These are phyloP conservation scores for Immersiporthe knoxdaviesiana DNA, from an alignment of 2,329 filamentous ascomycete genomes.

Conservation along the genomic window DNA sequence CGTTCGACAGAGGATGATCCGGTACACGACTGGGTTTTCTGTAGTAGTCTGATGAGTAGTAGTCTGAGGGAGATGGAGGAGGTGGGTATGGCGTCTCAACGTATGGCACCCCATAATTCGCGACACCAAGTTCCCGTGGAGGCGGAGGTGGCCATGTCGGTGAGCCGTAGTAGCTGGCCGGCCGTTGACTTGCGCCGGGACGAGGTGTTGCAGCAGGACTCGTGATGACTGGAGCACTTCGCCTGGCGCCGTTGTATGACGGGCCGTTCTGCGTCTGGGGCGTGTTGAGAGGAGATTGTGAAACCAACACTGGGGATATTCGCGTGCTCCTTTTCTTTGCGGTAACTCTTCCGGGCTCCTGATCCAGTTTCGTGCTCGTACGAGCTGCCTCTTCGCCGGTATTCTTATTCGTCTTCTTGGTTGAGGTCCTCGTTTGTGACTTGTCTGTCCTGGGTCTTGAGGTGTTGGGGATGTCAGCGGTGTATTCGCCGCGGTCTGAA, in stretches of 20 bases:
- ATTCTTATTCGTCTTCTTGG: background rate
- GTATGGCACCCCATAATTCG: no score
- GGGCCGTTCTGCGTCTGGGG: background rate
- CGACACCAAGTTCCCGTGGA: no score
- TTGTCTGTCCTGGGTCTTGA: background rate
- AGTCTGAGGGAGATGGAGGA: no score
- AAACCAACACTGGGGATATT: background rate
- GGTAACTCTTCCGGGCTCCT: background rate
- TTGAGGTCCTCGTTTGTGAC: background rate
- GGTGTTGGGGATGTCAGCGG: background rate
- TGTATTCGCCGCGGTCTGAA: no score
- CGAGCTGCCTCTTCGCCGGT: background rate
- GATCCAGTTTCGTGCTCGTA: background rate
- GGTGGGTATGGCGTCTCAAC: no score
- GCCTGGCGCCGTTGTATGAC: background rate
- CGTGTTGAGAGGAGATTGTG: background rate
- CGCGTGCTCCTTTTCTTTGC: background rate
- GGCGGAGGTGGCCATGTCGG: accelerated
- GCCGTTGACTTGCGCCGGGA: background rate
- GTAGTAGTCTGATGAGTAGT: background rate
- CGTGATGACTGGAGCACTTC: background rate
- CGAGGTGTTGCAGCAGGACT: background rate
- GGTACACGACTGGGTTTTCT: no score
- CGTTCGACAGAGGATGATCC: background rate
- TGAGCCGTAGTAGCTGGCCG: background rate